Evolutionary conservation across 202 grass and related monocot species (phyloP).

Genomic region (Musa balbisiana): DNA sequence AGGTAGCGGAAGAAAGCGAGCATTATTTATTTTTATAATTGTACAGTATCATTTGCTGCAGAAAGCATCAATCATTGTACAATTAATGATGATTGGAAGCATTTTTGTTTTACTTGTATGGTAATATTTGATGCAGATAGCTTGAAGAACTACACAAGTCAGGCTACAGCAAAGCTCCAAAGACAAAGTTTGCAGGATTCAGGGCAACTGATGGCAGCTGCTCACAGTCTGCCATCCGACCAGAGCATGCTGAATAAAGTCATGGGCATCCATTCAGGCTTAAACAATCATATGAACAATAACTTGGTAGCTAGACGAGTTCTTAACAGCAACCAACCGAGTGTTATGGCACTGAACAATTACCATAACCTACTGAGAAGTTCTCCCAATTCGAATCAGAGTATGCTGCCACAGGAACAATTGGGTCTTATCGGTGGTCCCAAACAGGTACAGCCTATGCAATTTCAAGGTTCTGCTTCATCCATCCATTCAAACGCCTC

Average conservation of each 20-base stretch:
- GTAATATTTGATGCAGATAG: not conserved
- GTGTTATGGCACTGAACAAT: constrained; percentile 10
- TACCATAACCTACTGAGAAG: constrained; percentile 15
- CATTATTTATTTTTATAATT: too few relatives aligned
- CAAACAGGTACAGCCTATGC: not conserved
- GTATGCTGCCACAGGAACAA: constrained; percentile 12
- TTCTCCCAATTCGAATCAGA: constrained; percentile 1
- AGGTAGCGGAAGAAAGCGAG: too few relatives aligned
- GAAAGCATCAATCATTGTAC: too few relatives aligned
- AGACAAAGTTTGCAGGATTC: constrained; percentile 6
- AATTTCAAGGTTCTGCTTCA: constrained; percentile 5
- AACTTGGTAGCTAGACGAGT: not conserved
- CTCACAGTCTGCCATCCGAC: not conserved
- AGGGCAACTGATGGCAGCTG: not conserved
- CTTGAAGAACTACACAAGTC: constrained; percentile 15
- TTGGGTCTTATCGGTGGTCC: not conserved
- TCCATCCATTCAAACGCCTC: not conserved
- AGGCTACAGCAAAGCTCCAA: constrained; percentile 5
- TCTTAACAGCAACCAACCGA: not conserved
- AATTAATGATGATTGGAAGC: too few relatives aligned
- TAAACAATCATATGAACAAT: not conserved
- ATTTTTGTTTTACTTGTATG: too few relatives aligned
- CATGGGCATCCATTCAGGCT: not conserved
- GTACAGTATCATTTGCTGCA: too few relatives aligned
- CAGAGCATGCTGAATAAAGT: not conserved